A percentile compares a stretch with the other conserved stretches of the same genome.
phyloP scores from a whole-genome alignment of 164 flowering plant genomes.

The Brasenia schreberi region DNA sequence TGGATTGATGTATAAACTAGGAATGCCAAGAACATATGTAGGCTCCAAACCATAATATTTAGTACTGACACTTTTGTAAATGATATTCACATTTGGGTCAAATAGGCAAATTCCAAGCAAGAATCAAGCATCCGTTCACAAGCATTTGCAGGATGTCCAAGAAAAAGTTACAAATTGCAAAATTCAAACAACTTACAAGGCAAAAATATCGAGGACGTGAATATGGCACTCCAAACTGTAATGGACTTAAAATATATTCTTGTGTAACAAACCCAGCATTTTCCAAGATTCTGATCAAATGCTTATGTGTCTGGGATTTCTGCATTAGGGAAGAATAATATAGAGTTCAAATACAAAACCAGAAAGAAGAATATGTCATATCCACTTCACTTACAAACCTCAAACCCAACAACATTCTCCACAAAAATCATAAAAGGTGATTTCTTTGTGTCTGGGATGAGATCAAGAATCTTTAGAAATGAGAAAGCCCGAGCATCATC shows the following conservation, averaged over 20 bases:
- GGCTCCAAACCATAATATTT: no score
- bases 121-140: no score
- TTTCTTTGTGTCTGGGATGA: conserved; percentile 32
- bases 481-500: conserved; percentile 91
- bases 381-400: conserved; percentile 35
- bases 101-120: no score
- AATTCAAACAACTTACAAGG: conserved; percentile 38
- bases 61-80: no score
- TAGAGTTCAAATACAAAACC: no score
- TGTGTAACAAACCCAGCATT: conserved; percentile 47
- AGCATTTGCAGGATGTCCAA: no score
- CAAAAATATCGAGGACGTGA: conserved; percentile 97
- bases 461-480: conserved; percentile 75
- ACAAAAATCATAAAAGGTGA: conserved; percentile 80
- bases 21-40: no score
- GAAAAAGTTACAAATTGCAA: no score
- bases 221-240: conserved; percentile 93
- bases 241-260: conserved; percentile 78
- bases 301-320: conserved; percentile 77
- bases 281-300: conserved; percentile 53
- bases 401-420: conserved; percentile 98
- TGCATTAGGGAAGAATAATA: conserved; percentile 20
- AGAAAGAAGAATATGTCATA: no score
- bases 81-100: no score
- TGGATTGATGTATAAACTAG: no score